phyloP scores from a whole-genome alignment of 2,329 filamentous ascomycete genomes.

The Aspergillus sp. region DNA sequence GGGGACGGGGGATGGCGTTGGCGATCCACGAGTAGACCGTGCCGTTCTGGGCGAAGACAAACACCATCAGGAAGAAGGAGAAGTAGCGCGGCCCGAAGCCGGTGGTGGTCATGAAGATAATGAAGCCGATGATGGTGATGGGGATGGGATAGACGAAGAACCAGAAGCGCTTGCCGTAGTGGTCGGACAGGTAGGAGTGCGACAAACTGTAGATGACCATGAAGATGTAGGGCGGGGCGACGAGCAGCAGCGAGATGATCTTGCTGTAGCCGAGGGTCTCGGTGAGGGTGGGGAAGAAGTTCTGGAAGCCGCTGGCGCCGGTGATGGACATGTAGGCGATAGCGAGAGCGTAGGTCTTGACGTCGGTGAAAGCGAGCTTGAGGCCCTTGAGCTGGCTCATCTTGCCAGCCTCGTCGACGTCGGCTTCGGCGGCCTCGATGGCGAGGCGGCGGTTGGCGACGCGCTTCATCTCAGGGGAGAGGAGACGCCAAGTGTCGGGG shows the following conservation, averaged over 20 bases:
- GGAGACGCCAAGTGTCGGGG: constrained; percentile 44
- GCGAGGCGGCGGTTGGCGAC: constrained; percentile 50
- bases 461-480: constrained; percentile 44
- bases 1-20: constrained; percentile 50
- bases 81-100: constrained; percentile 55
- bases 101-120: constrained; percentile 54
- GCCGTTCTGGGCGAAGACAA: constrained; percentile 55
- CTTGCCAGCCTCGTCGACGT: constrained; percentile 47
- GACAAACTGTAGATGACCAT: constrained; percentile 49
- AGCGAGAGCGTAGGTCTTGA: constrained; percentile 47
- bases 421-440: constrained; percentile 50
- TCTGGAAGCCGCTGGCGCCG: constrained; percentile 52
- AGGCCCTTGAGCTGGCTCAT: constrained; percentile 50
- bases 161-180: constrained; percentile 47
- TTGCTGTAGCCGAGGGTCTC: constrained; percentile 43
- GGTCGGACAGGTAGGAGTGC: constrained; percentile 47
- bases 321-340: constrained; percentile 50
- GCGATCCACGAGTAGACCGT: constrained; percentile 52
- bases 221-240: constrained; percentile 54
- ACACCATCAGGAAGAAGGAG: constrained; percentile 55
- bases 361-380: constrained; percentile 51
- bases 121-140: constrained; percentile 50
- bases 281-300: constrained; percentile 56
- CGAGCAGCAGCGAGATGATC: constrained; percentile 50
- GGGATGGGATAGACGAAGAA: constrained; percentile 54